These are phyloP conservation scores for Zymoseptoria pseudotritici DNA, from an alignment of 2,329 filamentous ascomycete genomes.

Conservation along the genomic window DNA sequence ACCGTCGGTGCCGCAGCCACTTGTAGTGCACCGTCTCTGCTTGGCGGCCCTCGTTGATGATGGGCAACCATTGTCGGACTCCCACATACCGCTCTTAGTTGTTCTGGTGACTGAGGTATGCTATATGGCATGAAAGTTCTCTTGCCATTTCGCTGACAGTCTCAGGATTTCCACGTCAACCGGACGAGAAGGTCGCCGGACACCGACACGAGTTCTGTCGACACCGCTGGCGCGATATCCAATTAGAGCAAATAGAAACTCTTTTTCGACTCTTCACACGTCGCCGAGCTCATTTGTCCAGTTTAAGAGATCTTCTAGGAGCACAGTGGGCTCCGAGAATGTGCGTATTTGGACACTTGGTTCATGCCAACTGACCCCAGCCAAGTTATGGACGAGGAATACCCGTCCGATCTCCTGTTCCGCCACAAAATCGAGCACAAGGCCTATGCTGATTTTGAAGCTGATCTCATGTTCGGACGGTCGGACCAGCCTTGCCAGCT, in stretches of 20 bases:
- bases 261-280: too few species aligned
- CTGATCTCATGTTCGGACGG: neutral
- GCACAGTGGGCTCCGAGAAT: neutral
- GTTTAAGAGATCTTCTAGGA: neutral
- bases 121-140: too few species aligned
- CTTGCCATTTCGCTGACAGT: neutral
- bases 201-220: neutral
- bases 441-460: neutral
- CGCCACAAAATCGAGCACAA: neutral
- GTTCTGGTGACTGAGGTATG: too few species aligned
- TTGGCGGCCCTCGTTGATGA: neutral
- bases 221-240: neutral
- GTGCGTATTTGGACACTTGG: neutral
- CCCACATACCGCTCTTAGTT: too few species aligned
- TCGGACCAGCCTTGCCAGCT: neutral
- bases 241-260: too few species aligned
- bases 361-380: neutral
- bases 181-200: neutral
- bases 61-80: too few species aligned
- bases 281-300: too few species aligned
- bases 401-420: neutral
- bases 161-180: neutral
- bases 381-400: neutral
- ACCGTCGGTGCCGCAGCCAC: neutral
- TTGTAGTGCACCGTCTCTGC: neutral